A percentile compares a stretch with the other conserved stretches of the same genome.
Conservation (phyloP, 306 rosid genomes). For the Ziziphus jujuba region DNA sequence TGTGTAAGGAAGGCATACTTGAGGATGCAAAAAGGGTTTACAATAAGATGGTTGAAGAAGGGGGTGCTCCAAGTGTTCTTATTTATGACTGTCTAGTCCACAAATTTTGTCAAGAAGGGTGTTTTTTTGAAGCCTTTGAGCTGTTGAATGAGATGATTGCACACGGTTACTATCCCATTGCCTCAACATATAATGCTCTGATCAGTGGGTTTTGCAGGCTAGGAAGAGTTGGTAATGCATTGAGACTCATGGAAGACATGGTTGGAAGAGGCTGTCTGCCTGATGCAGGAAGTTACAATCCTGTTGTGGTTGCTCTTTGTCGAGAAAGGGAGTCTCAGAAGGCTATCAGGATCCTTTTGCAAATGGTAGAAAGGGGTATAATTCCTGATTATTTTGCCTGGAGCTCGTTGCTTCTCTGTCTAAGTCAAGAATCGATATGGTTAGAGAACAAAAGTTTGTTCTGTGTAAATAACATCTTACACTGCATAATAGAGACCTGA, state of each 20-base stretch:
- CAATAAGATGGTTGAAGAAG: constrained; percentile 51
- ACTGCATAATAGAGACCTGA: constrained; percentile 23
- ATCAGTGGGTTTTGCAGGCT: constrained; percentile 49
- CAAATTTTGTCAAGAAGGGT: constrained; percentile 41
- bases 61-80: constrained; percentile 58
- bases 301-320: constrained; percentile 46
- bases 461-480: constrained; percentile 25
- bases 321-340: constrained; percentile 52
- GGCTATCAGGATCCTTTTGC: constrained; percentile 40
- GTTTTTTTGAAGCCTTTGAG: constrained; percentile 55
- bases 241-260: constrained; percentile 62
- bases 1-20: constrained; percentile 41
- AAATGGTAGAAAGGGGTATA: constrained; percentile 54
- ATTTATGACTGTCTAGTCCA: constrained; percentile 55
- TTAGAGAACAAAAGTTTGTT: constrained; percentile 24
- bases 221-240: constrained; percentile 50
- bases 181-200: constrained; percentile 56
- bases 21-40: constrained; percentile 62
- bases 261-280: constrained; percentile 54
- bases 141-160: constrained; percentile 65
- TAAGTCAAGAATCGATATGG: constrained; percentile 33
- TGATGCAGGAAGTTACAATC: constrained; percentile 43
- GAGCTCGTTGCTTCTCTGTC: constrained; percentile 47
- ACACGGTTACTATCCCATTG: constrained; percentile 49
- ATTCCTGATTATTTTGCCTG: constrained; percentile 52